Conservation (phyloP, 768 basidiomycete species). For the Gymnopilus dilepis region DNA sequence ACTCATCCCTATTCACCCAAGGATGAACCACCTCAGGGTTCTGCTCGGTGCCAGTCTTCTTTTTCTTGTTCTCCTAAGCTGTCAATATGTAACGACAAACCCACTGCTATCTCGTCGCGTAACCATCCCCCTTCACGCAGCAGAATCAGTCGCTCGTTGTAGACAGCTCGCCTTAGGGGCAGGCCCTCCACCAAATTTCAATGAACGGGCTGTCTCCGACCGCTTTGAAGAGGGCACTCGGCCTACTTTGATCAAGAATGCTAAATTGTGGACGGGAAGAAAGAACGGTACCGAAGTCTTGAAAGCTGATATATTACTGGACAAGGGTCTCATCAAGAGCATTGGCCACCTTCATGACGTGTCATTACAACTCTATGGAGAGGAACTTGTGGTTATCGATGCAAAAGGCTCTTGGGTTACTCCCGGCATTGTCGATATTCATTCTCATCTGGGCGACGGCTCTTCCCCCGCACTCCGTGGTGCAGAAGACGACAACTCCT, state of each 20-base stretch:
- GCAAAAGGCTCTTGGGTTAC: conserved; percentile 78
- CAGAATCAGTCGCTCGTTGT: conserved; percentile 48
- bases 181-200: conserved; percentile 52
- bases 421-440: conserved; percentile 73
- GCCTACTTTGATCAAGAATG: conserved; percentile 72
- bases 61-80: conserved; percentile 9
- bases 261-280: conserved; percentile 83
- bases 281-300: conserved; percentile 71
- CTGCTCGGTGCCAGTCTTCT: conserved; percentile 5
- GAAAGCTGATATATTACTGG: conserved; percentile 68
- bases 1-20: neutral
- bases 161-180: conserved; percentile 43
- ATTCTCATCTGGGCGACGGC: conserved; percentile 68
- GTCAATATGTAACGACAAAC: neutral
- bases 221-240: conserved; percentile 68
- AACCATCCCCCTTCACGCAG: conserved; percentile 27
- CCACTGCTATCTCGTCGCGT: neutral
- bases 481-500: conserved; percentile 59
- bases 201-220: conserved; percentile 60
- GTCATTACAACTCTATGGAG: conserved; percentile 34
- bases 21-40: neutral
- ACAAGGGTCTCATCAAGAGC: conserved; percentile 68
- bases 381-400: conserved; percentile 58
- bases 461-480: conserved; percentile 58
- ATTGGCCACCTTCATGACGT: conserved; percentile 52